Conservation (phyloP, 768 basidiomycete species). For the Collybia nuda region DNA sequence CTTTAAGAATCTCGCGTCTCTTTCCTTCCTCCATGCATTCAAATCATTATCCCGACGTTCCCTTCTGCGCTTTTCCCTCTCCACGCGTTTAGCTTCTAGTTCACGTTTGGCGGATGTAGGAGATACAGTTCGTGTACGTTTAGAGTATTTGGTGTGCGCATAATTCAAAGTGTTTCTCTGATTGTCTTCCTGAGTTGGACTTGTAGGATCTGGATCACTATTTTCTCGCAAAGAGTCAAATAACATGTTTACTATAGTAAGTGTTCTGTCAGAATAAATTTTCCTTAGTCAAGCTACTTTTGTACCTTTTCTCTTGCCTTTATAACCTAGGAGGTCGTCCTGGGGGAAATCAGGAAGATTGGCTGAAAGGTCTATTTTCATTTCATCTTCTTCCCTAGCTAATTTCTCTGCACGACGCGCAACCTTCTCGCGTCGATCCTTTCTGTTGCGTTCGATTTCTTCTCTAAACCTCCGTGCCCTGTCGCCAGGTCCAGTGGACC, state of each 20-base stretch:
- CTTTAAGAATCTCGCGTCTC: constrained; percentile 38
- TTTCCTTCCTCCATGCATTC: constrained; percentile 33
- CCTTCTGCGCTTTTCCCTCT: constrained; percentile 41
- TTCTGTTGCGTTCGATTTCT: constrained; percentile 29
- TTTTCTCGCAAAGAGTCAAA: constrained; percentile 32
- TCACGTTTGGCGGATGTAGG: constrained; percentile 39
- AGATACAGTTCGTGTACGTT: constrained; percentile 53
- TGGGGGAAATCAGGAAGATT: constrained; percentile 13
- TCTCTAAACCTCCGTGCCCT: constrained; percentile 26
- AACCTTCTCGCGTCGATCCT: constrained; percentile 29
- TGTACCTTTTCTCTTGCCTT: constrained; percentile 50
- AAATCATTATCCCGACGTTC: constrained; percentile 37
- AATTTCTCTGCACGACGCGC: constrained; percentile 24
- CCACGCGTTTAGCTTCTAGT: constrained; percentile 32
- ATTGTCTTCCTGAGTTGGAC: constrained; percentile 27
- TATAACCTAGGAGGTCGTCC: constrained; percentile 23
- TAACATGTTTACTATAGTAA: constrained; percentile 27
- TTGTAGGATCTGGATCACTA: constrained; percentile 29
- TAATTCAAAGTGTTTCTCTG: constrained; percentile 31
- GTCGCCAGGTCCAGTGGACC: constrained; percentile 18
- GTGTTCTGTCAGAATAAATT: neutral
- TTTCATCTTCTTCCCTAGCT: constrained; percentile 11
- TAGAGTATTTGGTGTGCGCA: constrained; percentile 30
- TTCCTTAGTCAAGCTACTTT: neutral
- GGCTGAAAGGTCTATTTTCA: constrained; percentile 17